Evolutionary conservation across 192 early-diverging fungal genomes (phyloP), one percentile per base, ranked within the genome.

Genomic region (Coemansia sp.): DNA sequence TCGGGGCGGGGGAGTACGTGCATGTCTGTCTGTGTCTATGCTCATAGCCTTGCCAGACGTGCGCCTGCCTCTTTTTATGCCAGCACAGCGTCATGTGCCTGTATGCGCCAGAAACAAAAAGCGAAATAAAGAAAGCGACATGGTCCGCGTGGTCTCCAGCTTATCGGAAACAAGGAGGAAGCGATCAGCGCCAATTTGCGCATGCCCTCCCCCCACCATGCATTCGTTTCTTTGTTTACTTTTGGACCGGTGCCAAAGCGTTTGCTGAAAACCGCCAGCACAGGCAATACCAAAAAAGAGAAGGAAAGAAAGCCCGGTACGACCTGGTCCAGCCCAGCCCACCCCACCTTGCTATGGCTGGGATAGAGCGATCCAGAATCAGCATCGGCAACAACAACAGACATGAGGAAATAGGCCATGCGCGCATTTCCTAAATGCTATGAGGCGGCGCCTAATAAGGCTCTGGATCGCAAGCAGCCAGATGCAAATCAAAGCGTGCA

Each of bases 111-210:
- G 3, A 3, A 14, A 2, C 14, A 42, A 42, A 42, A 9, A 9
- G 39, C 3, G 2, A 6, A 42, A 42, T 16, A 42, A 42, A 42
- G 1, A 34, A 34, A 34, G 32, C 32, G 9, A 42, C 8, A 16
- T 42, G 39, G 39, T 42, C 39, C 39, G 39, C 39, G 39, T 42
- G 39, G 39, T 42, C 39, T 42, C 39, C 39, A 42, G 39, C 39
- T 42, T 42, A 42, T 42, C 39, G 39, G 39, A 42, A 42, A 42
- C 39, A 42, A 42, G 13, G 13, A 42, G 11, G 13, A 42, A 14
- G 14, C 14, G 39, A 42, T 42, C 39, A 13, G 39, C 8, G 39
- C 39, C 3, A 42, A 42, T 42, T 42, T 16, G 39, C 11, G 39
- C 11, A 10, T 16, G 39, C 11, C 5, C n/a, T n/a, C n/a, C 11